Evolutionary conservation across 2,329 filamentous ascomycete genomes (phyloP).

Genomic region (Cladophialophora immunda): DNA sequence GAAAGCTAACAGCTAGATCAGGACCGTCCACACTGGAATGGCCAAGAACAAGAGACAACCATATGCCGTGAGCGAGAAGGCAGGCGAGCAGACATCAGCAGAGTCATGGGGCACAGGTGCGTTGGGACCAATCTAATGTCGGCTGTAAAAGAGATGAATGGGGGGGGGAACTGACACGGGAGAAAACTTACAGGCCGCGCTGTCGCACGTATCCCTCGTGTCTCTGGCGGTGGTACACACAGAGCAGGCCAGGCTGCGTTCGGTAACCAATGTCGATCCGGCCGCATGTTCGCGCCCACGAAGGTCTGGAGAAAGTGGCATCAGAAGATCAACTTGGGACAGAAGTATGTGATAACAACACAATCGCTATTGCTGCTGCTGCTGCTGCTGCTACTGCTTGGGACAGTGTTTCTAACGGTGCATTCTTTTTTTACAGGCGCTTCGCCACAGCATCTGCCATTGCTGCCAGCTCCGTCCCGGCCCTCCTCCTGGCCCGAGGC

Average conservation of each 20-base stretch:
- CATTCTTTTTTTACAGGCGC: slow-evolving; percentile 65
- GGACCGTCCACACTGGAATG: slow-evolving; percentile 92
- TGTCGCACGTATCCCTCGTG: slow-evolving; percentile 99
- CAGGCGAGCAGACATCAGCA: slow-evolving; percentile 99
- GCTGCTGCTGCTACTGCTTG: slow-evolving; percentile 26
- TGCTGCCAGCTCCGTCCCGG: slow-evolving; percentile 92
- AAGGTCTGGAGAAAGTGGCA: slow-evolving; percentile 99
- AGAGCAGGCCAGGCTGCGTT: slow-evolving; percentile 99
- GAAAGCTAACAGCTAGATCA: slow-evolving; percentile 51
- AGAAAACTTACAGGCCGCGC: slow-evolving; percentile 75
- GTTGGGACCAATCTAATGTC: slow-evolving; percentile 52
- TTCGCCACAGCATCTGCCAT: slow-evolving; percentile 98
- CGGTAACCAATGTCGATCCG: slow-evolving; percentile 99
- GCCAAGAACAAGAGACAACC: slow-evolving; percentile 99
- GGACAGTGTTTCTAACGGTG: slow-evolving; percentile 30
- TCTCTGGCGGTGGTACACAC: slow-evolving; percentile 99
- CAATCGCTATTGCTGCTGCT: neutral
- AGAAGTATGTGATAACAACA: slow-evolving; percentile 74
- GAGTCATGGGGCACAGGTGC: slow-evolving; percentile 99
- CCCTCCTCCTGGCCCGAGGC: slow-evolving; percentile 94
- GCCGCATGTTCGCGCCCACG: slow-evolving; percentile 99
- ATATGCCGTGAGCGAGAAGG: slow-evolving; percentile 99
- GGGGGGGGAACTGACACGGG: slow-evolving; percentile 23
- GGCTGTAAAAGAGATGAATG: slow-evolving; percentile 30
- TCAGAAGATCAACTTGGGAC: slow-evolving; percentile 98